These are phyloP conservation scores for Albizia julibrissin DNA, from an alignment of 306 rosid genomes.

Conservation along the genomic window DNA sequence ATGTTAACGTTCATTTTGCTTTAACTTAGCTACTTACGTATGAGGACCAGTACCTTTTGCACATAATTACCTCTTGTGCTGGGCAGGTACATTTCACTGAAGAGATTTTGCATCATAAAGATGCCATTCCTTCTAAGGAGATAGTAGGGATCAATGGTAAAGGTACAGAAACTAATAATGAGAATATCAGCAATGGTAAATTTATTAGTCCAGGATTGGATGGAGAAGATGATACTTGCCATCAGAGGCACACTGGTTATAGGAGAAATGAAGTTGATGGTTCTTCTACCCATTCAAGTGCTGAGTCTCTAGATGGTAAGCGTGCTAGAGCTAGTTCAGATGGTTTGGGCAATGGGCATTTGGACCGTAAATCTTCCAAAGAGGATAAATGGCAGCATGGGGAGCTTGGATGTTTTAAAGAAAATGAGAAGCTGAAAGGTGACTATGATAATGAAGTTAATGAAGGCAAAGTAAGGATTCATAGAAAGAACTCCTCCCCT, in stretches of 20 bases:
- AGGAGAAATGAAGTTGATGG: slow-evolving; percentile 33
- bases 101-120: slow-evolving; percentile 8
- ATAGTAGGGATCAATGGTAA: slow-evolving; percentile 19
- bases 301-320: slow-evolving; percentile 35
- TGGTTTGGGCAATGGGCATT: slow-evolving; percentile 49
- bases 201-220: slow-evolving; percentile 33
- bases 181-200: slow-evolving; percentile 25
- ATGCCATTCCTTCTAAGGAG: slow-evolving; percentile 21
- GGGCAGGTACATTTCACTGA: slow-evolving; percentile 33
- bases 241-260: slow-evolving; percentile 6
- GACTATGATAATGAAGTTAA: slow-evolving; percentile 42
- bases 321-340: slow-evolving; percentile 32
- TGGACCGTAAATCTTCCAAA: slow-evolving; percentile 41
- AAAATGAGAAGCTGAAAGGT: slow-evolving; percentile 40
- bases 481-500: slow-evolving; percentile 38
- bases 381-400: slow-evolving; percentile 42
- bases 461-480: slow-evolving; percentile 32
- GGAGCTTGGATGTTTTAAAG: slow-evolving; percentile 43
- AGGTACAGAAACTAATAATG: slow-evolving; percentile 32
- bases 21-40: background rate
- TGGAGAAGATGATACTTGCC: slow-evolving; percentile 30
- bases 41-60: slow-evolving; percentile 25
- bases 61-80: slow-evolving; percentile 36
- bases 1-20: background rate
- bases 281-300: slow-evolving; percentile 40